Percentiles rank a stretch among this genome's conserved stretches.
Conservation (phyloP, 129 eudicot genomes). For the Flaveria ramosissima region DNA sequence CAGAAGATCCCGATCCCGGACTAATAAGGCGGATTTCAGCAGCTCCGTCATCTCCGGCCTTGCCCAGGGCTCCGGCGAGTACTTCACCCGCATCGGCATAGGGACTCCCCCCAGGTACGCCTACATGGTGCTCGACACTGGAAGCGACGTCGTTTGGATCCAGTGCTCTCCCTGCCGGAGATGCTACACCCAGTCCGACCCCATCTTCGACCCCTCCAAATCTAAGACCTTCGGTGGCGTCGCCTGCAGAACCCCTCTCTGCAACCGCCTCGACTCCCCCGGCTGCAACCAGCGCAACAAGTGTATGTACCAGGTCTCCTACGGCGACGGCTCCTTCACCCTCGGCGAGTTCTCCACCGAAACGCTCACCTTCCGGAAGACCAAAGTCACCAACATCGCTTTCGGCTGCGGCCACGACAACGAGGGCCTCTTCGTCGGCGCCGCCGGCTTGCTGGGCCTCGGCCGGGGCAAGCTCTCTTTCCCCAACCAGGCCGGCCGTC, state of each 20-base stretch:
- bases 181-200: slow-evolving; percentile 85
- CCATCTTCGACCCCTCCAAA: slow-evolving; percentile 64
- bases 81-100: slow-evolving; percentile 87
- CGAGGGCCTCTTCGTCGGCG: slow-evolving; percentile 78
- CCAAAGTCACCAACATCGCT: slow-evolving; percentile 52
- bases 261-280: slow-evolving; percentile 69
- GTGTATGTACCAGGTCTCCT: slow-evolving; percentile 78
- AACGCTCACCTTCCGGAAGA: slow-evolving; percentile 67
- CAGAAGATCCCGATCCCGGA: slow-evolving; percentile 5
- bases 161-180: slow-evolving; percentile 84
- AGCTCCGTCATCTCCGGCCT: slow-evolving; percentile 84
- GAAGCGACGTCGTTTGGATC: slow-evolving; percentile 96
- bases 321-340: slow-evolving; percentile 96
- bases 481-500: slow-evolving; percentile 73
- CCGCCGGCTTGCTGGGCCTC: slow-evolving; percentile 82
- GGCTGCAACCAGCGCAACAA: slow-evolving; percentile 60
- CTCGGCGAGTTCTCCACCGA: slow-evolving; percentile 86
- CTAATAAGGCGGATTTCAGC: slow-evolving; percentile 48
- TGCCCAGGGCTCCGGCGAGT: slow-evolving; percentile 91
- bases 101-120: slow-evolving; percentile 70
- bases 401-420: slow-evolving; percentile 94
- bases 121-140: slow-evolving; percentile 95
- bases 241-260: slow-evolving; percentile 61
- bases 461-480: slow-evolving; percentile 85
- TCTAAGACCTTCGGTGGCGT: slow-evolving; percentile 53